Conservation (phyloP, 2,329 filamentous ascomycete species). For the Paecilomyces formosus region DNA sequence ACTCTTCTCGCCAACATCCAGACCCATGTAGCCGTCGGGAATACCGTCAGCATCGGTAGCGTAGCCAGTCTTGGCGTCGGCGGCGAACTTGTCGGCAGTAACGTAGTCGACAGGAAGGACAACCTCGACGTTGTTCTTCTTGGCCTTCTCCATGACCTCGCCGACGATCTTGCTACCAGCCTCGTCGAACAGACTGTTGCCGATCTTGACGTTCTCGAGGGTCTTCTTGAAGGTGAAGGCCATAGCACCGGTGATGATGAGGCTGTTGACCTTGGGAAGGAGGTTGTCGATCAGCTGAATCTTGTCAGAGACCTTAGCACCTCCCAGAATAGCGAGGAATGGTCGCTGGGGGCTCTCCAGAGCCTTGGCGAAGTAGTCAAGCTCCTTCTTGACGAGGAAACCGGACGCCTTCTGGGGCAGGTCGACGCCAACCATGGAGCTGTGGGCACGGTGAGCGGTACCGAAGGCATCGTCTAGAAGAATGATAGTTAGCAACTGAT, state of each 20-base stretch:
- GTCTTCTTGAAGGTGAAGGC: slow-evolving; percentile 99
- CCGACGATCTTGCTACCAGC: slow-evolving; percentile 85
- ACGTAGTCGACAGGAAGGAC: slow-evolving; percentile 93
- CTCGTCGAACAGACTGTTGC: slow-evolving; percentile 87
- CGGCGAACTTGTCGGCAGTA: slow-evolving; percentile 89
- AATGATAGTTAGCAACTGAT: slow-evolving; percentile 10
- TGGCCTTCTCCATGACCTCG: slow-evolving; percentile 85
- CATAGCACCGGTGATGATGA: slow-evolving; percentile 97
- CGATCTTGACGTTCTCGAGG: slow-evolving; percentile 83
- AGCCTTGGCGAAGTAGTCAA: slow-evolving; percentile 97
- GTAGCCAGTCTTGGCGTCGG: slow-evolving; percentile 70
- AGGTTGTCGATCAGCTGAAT: slow-evolving; percentile 99
- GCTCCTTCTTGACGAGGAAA: slow-evolving; percentile 99
- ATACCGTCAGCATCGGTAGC: slow-evolving; percentile 86
- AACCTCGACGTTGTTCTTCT: slow-evolving; percentile 92
- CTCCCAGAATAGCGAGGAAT: slow-evolving; percentile 97
- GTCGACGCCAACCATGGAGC: slow-evolving; percentile 96
- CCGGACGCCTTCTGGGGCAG: slow-evolving; percentile 95
- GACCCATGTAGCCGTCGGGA: slow-evolving; percentile 95
- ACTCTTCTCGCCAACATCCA: slow-evolving; percentile 87
- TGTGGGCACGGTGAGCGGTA: slow-evolving; percentile 96
- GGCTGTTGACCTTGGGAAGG: slow-evolving; percentile 92
- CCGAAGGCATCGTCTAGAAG: slow-evolving; percentile 87
- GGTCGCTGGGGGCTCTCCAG: slow-evolving; percentile 88
- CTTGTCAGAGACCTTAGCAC: slow-evolving; percentile 98